Evolutionary conservation across 805 yeast genomes (phyloP).

Genomic region (Nakazawaea pomicola): DNA sequence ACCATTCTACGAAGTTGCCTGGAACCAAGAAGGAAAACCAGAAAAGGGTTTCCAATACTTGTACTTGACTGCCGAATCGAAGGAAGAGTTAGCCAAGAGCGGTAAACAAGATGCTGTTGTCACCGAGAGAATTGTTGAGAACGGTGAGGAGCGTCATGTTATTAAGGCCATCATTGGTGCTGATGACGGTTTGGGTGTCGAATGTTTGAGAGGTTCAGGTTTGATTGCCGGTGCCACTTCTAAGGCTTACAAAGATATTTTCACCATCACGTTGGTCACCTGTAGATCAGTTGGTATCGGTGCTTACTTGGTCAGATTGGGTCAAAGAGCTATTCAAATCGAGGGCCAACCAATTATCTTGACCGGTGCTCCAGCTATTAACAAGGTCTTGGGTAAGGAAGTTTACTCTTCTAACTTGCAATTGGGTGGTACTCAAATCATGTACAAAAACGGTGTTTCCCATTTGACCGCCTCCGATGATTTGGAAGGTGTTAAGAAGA

Average conservation of each 20-base stretch:
- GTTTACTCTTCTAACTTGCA: slow-evolving; percentile 96
- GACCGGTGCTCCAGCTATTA: slow-evolving; percentile 99
- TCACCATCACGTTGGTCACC: slow-evolving; percentile 97
- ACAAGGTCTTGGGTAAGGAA: slow-evolving; percentile 93
- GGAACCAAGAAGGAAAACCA: slow-evolving; percentile 77
- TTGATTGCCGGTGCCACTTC: slow-evolving; percentile 98
- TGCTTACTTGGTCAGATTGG: slow-evolving; percentile 95
- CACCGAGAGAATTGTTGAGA: slow-evolving; percentile 76
- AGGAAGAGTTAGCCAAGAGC: slow-evolving; percentile 47
- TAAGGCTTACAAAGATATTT: slow-evolving; percentile 94
- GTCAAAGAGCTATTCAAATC: slow-evolving; percentile 98
- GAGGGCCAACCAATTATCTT: slow-evolving; percentile 98
- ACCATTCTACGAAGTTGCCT: slow-evolving; percentile 84
- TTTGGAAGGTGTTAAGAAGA: slow-evolving; percentile 91
- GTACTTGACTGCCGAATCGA: slow-evolving; percentile 70
- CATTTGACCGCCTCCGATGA: slow-evolving; percentile 97
- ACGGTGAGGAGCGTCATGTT: slow-evolving; percentile 77
- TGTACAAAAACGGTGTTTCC: slow-evolving; percentile 98
- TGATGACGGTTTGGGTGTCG: slow-evolving; percentile 97
- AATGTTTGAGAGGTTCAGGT: slow-evolving; percentile 97
- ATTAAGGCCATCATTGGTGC: slow-evolving; percentile 87
- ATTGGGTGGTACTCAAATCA: slow-evolving; percentile 98
- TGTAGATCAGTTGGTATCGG: slow-evolving; percentile 99
- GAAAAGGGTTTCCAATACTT: slow-evolving; percentile 87
- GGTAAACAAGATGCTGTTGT: slow-evolving; percentile 60